phyloP scores from a whole-genome alignment of 345 rosid genomes.

The Adansonia digitata region DNA sequence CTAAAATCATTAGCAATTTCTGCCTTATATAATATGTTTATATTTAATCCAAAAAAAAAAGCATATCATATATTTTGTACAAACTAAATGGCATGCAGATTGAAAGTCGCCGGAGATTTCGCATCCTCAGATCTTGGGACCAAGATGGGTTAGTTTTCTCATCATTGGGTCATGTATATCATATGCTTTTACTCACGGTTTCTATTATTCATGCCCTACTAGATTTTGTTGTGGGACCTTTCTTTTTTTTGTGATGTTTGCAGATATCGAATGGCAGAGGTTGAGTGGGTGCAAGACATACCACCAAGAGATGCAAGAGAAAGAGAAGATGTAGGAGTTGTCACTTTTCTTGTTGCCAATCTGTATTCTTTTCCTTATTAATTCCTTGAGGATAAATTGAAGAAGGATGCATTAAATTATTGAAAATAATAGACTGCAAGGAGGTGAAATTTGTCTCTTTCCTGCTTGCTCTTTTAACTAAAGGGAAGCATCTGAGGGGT shows the following conservation, averaged over 20 bases:
- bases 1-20: not conserved
- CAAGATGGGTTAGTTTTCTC: slow-evolving; percentile 86
- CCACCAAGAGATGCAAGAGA: slow-evolving; percentile 41
- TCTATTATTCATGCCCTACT: not conserved
- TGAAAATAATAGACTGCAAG: not conserved
- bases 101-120: slow-evolving; percentile 85
- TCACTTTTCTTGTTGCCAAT: not conserved
- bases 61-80: not conserved
- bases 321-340: slow-evolving; percentile 46
- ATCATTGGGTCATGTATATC: not conserved
- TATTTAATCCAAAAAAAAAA: not conserved
- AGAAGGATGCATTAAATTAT: not conserved
- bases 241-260: slow-evolving; percentile 12
- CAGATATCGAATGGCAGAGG: slow-evolving; percentile 91
- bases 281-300: slow-evolving; percentile 81
- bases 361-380: not conserved
- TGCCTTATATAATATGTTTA: not conserved
- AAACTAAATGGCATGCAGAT: slow-evolving; percentile 33
- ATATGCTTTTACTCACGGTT: not conserved
- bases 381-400: not conserved
- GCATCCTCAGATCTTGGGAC: slow-evolving; percentile 69
- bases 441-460: not conserved
- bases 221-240: slow-evolving; percentile 5
- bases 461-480: not conserved
- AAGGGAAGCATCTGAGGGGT: not conserved